Evolutionary conservation across 2,329 filamentous ascomycete genomes (phyloP).

Genomic region (Colletotrichum orchidophilum): DNA sequence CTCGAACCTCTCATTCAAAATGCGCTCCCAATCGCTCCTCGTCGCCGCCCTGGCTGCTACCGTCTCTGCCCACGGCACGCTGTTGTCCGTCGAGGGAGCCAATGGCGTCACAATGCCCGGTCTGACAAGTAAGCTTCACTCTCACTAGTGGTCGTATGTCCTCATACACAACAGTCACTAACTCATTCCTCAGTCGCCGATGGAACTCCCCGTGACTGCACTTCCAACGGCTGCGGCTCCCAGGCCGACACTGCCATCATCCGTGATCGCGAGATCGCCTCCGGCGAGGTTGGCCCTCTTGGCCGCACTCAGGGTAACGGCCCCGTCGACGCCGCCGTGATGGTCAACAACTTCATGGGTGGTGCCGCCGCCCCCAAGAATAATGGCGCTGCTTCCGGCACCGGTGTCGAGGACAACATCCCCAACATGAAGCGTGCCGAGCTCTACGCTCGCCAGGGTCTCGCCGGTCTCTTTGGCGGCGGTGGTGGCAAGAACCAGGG

Average conservation of each 20-base stretch:
- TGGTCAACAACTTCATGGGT: conserved; percentile 70
- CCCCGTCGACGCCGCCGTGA: conserved; percentile 64
- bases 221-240: conserved; percentile 68
- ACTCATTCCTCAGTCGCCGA: conserved; percentile 59
- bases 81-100: conserved; percentile 64
- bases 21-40: conserved; percentile 44
- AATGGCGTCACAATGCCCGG: conserved; percentile 72
- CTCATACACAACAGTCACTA: background rate
- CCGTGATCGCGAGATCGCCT: conserved; percentile 66
- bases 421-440: conserved; percentile 38
- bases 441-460: conserved; percentile 36
- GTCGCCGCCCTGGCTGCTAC: conserved; percentile 48
- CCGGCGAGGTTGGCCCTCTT: conserved; percentile 63
- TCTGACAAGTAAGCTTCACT: conserved; percentile 45
- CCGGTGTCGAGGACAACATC: conserved; percentile 56
- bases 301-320: conserved; percentile 70
- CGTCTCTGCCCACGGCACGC: conserved; percentile 66
- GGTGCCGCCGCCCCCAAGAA: conserved; percentile 48
- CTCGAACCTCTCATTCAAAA: conserved; percentile 29
- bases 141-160: background rate
- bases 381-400: conserved; percentile 48
- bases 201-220: conserved; percentile 74
- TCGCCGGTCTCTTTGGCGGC: conserved; percentile 40
- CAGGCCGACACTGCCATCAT: conserved; percentile 78
- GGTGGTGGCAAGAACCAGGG: conserved; percentile 46